Base-by-base conservation (phyloP, 495 filamentous ascomycete genomes). In the Chaetomium fimeti region DNA sequence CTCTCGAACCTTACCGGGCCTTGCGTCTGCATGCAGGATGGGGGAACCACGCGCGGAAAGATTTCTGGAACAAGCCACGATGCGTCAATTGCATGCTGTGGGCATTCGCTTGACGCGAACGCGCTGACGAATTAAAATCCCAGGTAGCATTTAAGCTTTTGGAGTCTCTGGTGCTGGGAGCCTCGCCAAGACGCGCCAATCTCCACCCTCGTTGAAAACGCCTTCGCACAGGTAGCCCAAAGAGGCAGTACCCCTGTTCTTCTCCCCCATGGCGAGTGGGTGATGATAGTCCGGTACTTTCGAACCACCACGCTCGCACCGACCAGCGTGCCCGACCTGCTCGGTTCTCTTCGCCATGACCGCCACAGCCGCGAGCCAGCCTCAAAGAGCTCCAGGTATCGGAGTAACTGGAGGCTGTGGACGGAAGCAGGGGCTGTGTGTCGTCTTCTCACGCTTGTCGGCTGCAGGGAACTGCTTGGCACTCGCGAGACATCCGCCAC, bases 221-320 rank as follows among this genome's bases (percentile, higher is more conserved):
- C 64, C 61, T 63, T 75, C 72, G 72, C 72, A 75, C 61, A 68
- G 72, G 69, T 71, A 59, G 43, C 74, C 72, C 63, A 68, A 75
- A 66, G n/a, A 40, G 74, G 74, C 69, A 71, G 57, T 57, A 64
- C 61, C 63, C 59, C 66, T 62, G 61, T 51, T 29, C 12, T 13
- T 57, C 25, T 18, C 36, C 32, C 51, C 45, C 52, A 59, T 54
- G 16, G 15, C 20, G 22, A 20, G 22, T 49, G 20, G 5, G 6
- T 24, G 22, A 16, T 27, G 57, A 12, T 67, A 69, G 59, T n/a
- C 25, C 25, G 55, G 42, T 40, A 69, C 67, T 52, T 43, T 12
- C 38, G 6, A 11, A 36, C 32, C 56, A 20, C 20, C 32, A 40
- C 27, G 22, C 16, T 57, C 60, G 27, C 20, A 5, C 49, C 5